Base-by-base conservation (phyloP, 768 basidiomycete genomes). In the Leccinum aurantiacum region DNA sequence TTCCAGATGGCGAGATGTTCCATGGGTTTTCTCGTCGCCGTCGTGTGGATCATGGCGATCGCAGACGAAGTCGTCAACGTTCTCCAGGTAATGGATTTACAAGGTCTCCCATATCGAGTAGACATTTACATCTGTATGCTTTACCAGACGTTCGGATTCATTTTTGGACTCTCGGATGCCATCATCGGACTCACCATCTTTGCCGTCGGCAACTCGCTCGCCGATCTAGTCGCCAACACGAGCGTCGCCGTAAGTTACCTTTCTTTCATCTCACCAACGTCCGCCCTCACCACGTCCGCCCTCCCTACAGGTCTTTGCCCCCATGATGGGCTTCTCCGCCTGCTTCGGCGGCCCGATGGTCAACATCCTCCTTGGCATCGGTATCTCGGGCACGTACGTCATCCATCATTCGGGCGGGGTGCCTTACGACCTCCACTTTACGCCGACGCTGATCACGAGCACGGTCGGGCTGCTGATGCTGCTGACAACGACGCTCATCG, bases 41-140 rank as follows among this genome's bases (percentile, higher is more conserved):
- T 98, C 61, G 87, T 98, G 8, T 99, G 97, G 96, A 98, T 99
- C 66, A 95, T 98, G 86, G 94, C 91, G 6, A 95, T 98, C 52
- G 95, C 95, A 1, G 95, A 97, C 71, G 95, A 98, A 71, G 94
- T 96, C 2, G 94, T 98, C 31, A 83, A 89, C 52, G 88, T 98
- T 11, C 81, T 98, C 10, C 87, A 90, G 78, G 95, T 95, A 59
- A 82, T 65, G 4, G 1, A 48, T 41, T 41, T 24, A 3, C 17
- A 29, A 22, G 0, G 13, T 17, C 5, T 9, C 6, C 11, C 24
- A 0, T 44, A 7, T 62, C 19, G 33, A 33, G 25, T 22, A 8
- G 2, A 2, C 25, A n/a, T 64, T 69, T 17, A 61, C 47, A 1
- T 3, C n/a, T 22, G 25, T 25, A 31, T 25, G 1, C 11, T 64